A percentile compares a stretch with the other conserved stretches of the same genome.
Conservation (phyloP, 2,329 filamentous ascomycete genomes). For the Paecilomyces formosus region DNA sequence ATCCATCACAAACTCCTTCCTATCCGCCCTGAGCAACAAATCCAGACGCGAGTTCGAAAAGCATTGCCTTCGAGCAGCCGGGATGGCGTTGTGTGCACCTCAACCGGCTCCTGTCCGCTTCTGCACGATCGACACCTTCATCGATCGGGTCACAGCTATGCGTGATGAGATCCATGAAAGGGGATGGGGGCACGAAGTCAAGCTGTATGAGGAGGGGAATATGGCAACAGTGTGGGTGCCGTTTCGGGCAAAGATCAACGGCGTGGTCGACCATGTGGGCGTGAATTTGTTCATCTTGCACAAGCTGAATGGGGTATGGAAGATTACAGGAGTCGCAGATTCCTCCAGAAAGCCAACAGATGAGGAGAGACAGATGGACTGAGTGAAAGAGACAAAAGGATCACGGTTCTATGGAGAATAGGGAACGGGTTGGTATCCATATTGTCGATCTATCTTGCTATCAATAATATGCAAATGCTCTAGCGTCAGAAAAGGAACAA, state of each 20-base stretch:
- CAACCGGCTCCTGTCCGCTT: constrained; percentile 21
- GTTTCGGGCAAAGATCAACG: constrained; percentile 27
- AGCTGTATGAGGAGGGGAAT: constrained; percentile 20
- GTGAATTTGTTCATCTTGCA: constrained; percentile 27
- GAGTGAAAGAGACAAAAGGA: no score
- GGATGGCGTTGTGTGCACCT: constrained; percentile 27
- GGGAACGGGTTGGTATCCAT: background rate
- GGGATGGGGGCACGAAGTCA: constrained; percentile 28
- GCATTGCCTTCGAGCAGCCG: constrained; percentile 25
- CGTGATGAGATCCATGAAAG: constrained; percentile 25
- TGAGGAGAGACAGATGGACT: background rate
- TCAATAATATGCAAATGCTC: background rate
- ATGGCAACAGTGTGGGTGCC: constrained; percentile 28
- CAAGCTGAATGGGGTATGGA: constrained; percentile 25
- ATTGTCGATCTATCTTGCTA: background rate
- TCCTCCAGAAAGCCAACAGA: constrained; percentile 24
- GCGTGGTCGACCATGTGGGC: constrained; percentile 27
- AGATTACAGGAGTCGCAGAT: constrained; percentile 28
- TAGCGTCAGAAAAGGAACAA: background rate
- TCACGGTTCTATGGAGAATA: background rate
- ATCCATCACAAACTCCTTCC: constrained; percentile 20
- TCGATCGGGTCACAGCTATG: constrained; percentile 21
- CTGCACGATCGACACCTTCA: constrained; percentile 27
- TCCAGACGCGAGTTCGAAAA: constrained; percentile 24
- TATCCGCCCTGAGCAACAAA: constrained; percentile 22